phyloP scores from a whole-genome alignment of 148 eudicot genomes.

The Rhododendron simsii region DNA sequence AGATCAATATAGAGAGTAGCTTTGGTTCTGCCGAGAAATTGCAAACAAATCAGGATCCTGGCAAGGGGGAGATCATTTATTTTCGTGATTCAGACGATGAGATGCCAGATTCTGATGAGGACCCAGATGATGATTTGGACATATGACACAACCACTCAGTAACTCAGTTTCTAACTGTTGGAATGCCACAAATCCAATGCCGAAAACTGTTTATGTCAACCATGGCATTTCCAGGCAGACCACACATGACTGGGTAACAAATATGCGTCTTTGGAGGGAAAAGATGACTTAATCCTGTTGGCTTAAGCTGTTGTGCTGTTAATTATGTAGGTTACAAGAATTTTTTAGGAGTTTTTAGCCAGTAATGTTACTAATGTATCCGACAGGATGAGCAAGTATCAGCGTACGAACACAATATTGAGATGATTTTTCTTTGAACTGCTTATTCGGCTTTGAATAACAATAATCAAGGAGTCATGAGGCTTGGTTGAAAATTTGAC shows the following conservation, averaged over 20 bases:
- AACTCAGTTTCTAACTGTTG: background rate
- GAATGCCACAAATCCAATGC: background rate
- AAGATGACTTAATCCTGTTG: background rate
- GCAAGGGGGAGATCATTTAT: conserved; percentile 75
- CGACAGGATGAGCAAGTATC: background rate
- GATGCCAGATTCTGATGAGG: conserved; percentile 88
- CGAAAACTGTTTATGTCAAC: background rate
- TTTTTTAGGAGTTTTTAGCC: background rate
- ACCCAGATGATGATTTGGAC: conserved; percentile 79
- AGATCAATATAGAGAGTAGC: conserved; percentile 22
- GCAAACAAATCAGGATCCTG: conserved; percentile 34
- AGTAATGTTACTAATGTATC: no score
- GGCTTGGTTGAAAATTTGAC: no score
- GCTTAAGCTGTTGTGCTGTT: background rate
- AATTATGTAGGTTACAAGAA: background rate
- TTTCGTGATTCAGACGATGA: conserved; percentile 98
- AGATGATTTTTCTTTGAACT: background rate
- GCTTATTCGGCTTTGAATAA: background rate
- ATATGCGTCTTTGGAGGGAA: background rate
- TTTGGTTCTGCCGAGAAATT: conserved; percentile 25
- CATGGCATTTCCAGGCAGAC: background rate
- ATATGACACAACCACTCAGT: conserved; percentile 33
- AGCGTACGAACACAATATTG: background rate
- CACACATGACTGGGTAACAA: background rate
- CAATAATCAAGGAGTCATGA: no score